Conservation (phyloP, 2,329 filamentous ascomycete species). For the Xylaria polymorpha region DNA sequence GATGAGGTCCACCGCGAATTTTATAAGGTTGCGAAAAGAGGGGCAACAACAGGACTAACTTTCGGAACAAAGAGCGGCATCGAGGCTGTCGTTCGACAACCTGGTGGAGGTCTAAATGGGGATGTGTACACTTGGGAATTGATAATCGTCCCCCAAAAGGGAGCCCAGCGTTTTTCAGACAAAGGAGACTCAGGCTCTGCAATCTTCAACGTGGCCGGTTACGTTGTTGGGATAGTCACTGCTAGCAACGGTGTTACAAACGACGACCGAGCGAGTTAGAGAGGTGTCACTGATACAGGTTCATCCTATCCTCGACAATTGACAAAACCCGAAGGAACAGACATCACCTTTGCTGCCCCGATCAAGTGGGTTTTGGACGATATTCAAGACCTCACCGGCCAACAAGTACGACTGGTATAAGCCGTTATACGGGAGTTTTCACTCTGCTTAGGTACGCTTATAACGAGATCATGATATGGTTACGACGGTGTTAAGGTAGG, state of each 20-base stretch:
- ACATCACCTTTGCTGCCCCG: no score
- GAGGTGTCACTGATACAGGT: neutral
- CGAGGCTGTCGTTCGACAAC: slow-evolving; percentile 20
- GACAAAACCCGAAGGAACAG: no score
- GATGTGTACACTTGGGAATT: slow-evolving; percentile 20
- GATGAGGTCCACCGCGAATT: no score
- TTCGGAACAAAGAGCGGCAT: neutral
- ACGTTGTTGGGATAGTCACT: slow-evolving; percentile 17
- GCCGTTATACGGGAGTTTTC: no score
- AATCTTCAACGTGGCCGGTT: neutral
- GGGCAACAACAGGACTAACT: slow-evolving; percentile 4
- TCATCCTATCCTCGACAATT: no score
- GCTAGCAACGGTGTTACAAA: slow-evolving; percentile 9
- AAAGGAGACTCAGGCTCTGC: slow-evolving; percentile 16
- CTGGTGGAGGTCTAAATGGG: neutral
- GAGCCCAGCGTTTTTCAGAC: neutral
- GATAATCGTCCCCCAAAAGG: slow-evolving; percentile 12
- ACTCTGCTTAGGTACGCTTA: no score
- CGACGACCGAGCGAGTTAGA: neutral
- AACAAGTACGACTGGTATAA: no score
- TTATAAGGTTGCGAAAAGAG: neutral
- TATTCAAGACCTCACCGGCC: no score
- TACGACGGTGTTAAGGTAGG: no score
- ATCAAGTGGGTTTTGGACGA: no score
- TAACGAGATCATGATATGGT: no score